Percentiles rank a stretch among this genome's conserved stretches.
Evolutionary conservation across 805 yeast species (phyloP).

Genomic region (Candida tallmaniae): DNA sequence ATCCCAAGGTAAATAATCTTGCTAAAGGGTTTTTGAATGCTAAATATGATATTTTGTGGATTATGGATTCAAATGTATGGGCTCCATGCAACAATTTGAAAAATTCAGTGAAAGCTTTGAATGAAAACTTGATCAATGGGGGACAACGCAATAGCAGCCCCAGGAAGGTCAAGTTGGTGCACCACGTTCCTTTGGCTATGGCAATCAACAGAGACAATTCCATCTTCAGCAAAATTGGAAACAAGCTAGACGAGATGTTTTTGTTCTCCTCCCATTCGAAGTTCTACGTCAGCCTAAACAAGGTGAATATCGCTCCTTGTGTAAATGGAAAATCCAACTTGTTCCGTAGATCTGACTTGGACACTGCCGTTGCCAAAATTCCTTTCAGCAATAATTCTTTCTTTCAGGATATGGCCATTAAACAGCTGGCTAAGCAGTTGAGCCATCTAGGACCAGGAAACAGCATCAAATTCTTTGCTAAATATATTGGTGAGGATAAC

Average conservation of each 20-base stretch:
- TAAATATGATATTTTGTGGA: conserved; percentile 73
- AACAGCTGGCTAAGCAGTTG: conserved; percentile 22
- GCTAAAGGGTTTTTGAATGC: conserved; percentile 75
- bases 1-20: conserved; percentile 83
- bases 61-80: conserved; percentile 83
- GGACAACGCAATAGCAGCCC: conserved; percentile 16
- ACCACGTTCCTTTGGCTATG: conserved; percentile 73
- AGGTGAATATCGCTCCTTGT: conserved; percentile 75
- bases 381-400: conserved; percentile 19
- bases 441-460: conserved; percentile 32
- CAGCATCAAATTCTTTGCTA: conserved; percentile 67
- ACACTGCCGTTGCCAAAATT: conserved; percentile 47
- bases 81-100: conserved; percentile 58
- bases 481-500: conserved; percentile 87
- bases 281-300: conserved; percentile 76
- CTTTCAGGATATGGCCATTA: conserved; percentile 27
- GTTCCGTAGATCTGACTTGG: conserved; percentile 64
- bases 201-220: conserved; percentile 20
- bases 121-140: conserved; percentile 51
- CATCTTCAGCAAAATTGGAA: conserved; percentile 40
- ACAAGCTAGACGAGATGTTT: conserved; percentile 80
- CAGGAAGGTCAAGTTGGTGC: conserved; percentile 61
- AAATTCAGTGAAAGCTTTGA: conserved; percentile 55
- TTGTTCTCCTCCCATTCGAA: conserved; percentile 79
- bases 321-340: conserved; percentile 87